Evolutionary conservation across 768 basidiomycete genomes (phyloP), one percentile per base, ranked within the genome.

Genomic region (Royoungia palumana): DNA sequence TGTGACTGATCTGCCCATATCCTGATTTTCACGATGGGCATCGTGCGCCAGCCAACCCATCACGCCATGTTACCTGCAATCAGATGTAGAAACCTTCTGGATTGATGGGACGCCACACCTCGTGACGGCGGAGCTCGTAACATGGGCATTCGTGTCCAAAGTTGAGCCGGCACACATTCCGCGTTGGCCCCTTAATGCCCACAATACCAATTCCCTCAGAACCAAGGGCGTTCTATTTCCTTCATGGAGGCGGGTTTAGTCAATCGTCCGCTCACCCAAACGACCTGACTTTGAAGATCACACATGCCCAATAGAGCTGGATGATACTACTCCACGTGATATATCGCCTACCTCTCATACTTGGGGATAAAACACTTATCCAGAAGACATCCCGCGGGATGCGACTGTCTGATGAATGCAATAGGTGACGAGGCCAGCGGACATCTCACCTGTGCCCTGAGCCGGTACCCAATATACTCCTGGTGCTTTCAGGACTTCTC

Each of bases 371-470:
- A 5, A 72, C 82, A 51, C 77, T 87, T 8, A n/a, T n/a, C n/a
- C n/a, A n/a, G n/a, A n/a, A n/a, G n/a, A n/a, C n/a, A n/a, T 3
- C 67, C 91, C 10, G 78, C 85, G 2, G 88, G 83, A 7, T 93
- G 90, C 64, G 68, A 75, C 39, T 84, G 90, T 63, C 81, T 90
- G 19, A 72, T 85, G 32, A 70, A 77, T 41, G 67, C 59, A 9
- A 68, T 84, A 22, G 78, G 80, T 0, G 82, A 87, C 61, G 90
- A 85, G 1, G 87, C 89, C 0, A 89, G 89, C 3, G 89, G 75
- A 5, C 86, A 90, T 64, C 77, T 90, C 21, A 80, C 81, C 1
- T 72, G 81, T 28, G 81, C 82, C 0, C 72, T 87, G 36, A 75
- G 72, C 9, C 80, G 82, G 5, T 83, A 84, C 54, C 64, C 9